phyloP scores from a whole-genome alignment of 345 rosid genomes.

The Salix purpurea region DNA sequence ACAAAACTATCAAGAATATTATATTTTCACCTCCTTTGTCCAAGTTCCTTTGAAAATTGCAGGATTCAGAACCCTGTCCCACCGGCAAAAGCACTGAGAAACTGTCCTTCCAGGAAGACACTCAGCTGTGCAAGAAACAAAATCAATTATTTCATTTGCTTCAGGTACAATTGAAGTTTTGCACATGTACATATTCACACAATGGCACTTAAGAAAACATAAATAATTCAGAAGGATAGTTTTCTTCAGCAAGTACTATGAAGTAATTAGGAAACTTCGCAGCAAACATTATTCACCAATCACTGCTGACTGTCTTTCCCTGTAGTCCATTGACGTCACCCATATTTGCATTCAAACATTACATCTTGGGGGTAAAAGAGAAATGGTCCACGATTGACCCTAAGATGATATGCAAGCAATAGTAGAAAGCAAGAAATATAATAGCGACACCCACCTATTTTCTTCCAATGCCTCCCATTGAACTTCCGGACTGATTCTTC shows the following conservation, averaged over 20 bases:
- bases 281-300: too few relatives aligned
- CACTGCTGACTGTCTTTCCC: too few relatives aligned
- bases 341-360: too few relatives aligned
- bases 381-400: too few relatives aligned
- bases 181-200: neutral
- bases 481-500: slow-evolving; percentile 17
- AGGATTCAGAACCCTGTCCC: slow-evolving; percentile 29
- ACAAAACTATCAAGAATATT: neutral
- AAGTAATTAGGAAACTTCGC: too few relatives aligned
- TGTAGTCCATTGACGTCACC: too few relatives aligned
- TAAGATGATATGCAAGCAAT: too few relatives aligned
- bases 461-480: slow-evolving; percentile 25
- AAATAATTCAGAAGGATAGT: neutral
- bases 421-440: neutral
- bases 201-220: neutral
- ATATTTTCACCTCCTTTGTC: slow-evolving; percentile 25
- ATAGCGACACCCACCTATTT: slow-evolving; percentile 15
- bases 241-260: too few relatives aligned
- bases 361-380: too few relatives aligned
- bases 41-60: slow-evolving; percentile 24
- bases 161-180: neutral
- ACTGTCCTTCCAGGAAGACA: slow-evolving; percentile 20
- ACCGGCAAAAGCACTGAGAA: slow-evolving; percentile 32
- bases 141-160: neutral
- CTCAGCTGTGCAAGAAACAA: slow-evolving; percentile 19